Conservation (phyloP, 768 basidiomycete genomes). For the Termitomyces sp. region DNA sequence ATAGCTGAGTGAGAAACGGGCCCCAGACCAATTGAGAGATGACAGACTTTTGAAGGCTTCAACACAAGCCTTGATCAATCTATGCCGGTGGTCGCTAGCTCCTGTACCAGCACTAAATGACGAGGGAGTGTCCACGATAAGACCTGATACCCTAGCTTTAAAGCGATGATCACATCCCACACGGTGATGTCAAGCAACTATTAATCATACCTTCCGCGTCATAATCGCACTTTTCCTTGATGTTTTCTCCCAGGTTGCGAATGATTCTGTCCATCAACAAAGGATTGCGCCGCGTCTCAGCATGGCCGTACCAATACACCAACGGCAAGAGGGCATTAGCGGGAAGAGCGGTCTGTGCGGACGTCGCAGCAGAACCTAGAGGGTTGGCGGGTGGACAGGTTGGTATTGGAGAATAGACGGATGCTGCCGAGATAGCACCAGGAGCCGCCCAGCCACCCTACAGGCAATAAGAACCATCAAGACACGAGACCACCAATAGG, state of each 20-base stretch:
- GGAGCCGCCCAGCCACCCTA: slow-evolving; percentile 84
- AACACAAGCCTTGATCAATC: slow-evolving; percentile 78
- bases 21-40: not conserved
- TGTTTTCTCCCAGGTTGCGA: slow-evolving; percentile 67
- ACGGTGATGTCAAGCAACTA: not conserved
- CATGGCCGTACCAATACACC: slow-evolving; percentile 80
- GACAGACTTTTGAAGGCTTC: slow-evolving; percentile 80
- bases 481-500: not conserved
- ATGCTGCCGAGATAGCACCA: slow-evolving; percentile 70
- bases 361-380: slow-evolving; percentile 72
- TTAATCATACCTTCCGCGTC: slow-evolving; percentile 63
- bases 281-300: slow-evolving; percentile 65
- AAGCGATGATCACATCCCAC: not conserved
- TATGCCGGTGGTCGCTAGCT: slow-evolving; percentile 66
- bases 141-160: slow-evolving; percentile 66
- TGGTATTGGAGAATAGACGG: slow-evolving; percentile 62
- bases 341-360: slow-evolving; percentile 67
- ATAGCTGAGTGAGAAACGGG: slow-evolving; percentile 10
- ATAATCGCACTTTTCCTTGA: slow-evolving; percentile 59
- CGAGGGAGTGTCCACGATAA: slow-evolving; percentile 84
- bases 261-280: slow-evolving; percentile 76
- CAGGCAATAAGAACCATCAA: not conserved
- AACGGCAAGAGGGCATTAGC: slow-evolving; percentile 79
- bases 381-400: slow-evolving; percentile 76
- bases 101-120: slow-evolving; percentile 63